A percentile compares a stretch with the other conserved stretches of the same genome.
These are phyloP conservation scores for Talaromyces sp. DNA, from an alignment of 2,329 filamentous ascomycete species.

Conservation along the genomic window DNA sequence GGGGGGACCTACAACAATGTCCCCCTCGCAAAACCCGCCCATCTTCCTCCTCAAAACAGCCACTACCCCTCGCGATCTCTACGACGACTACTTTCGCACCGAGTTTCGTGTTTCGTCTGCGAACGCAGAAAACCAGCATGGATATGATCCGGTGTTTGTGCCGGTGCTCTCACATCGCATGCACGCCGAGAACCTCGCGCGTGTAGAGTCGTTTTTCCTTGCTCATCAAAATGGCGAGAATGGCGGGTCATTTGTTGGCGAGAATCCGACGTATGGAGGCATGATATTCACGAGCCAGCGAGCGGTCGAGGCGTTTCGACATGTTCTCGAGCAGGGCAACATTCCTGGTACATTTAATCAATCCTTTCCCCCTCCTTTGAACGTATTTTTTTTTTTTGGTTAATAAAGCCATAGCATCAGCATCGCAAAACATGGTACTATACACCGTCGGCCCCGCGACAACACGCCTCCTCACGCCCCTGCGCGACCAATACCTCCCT, in stretches of 20 bases:
- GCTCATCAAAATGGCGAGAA: conserved; percentile 10
- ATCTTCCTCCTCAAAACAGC: conserved; percentile 46
- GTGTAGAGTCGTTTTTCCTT: conserved; percentile 31
- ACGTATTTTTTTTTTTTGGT: no score
- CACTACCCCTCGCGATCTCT: conserved; percentile 40
- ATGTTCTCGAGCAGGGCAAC: conserved; percentile 1
- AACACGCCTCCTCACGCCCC: conserved; percentile 59
- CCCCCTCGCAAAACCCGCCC: conserved; percentile 17
- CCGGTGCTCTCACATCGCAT: conserved; percentile 44
- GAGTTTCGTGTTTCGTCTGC: not conserved
- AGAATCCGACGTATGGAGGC: conserved; percentile 34
- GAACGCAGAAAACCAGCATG: not conserved
- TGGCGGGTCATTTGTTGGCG: conserved; percentile 9
- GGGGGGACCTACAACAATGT: not conserved
- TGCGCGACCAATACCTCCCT: conserved; percentile 41
- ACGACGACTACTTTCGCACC: conserved; percentile 40
- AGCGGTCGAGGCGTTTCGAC: conserved; percentile 40
- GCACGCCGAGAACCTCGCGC: conserved; percentile 28
- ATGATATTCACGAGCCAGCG: conserved; percentile 47
- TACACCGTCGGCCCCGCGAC: conserved; percentile 48
- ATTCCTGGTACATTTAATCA: conserved; percentile 20
- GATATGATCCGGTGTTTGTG: conserved; percentile 33
- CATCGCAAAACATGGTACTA: conserved; percentile 27
- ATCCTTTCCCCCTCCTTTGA: not conserved
- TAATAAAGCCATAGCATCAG: not conserved